Conservation (phyloP, 2,329 filamentous ascomycete genomes). For the Penicillium sp. region DNA sequence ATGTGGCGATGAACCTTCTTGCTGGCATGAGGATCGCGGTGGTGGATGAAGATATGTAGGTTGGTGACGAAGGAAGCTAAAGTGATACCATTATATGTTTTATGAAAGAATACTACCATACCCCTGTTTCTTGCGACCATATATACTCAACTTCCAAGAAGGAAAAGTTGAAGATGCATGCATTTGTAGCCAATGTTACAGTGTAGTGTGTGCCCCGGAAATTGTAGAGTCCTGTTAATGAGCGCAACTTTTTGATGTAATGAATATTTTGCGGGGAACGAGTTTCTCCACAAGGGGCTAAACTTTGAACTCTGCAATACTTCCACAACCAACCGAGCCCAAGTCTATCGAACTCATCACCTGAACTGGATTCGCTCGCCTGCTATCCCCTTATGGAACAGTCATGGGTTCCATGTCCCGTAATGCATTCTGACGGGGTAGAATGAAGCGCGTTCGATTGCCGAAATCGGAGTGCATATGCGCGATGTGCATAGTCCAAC, state of each 20-base stretch:
- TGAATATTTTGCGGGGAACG: too few relatives aligned
- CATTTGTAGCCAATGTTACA: too few relatives aligned
- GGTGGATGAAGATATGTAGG: conserved; percentile 3
- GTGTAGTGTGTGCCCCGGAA: too few relatives aligned
- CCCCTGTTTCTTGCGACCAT: neutral
- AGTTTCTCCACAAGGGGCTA: too few relatives aligned
- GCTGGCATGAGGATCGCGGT: conserved; percentile 64
- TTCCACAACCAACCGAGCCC: too few relatives aligned
- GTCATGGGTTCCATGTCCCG: neutral
- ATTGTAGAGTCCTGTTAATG: too few relatives aligned
- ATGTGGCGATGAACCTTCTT: conserved; percentile 80
- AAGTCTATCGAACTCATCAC: too few relatives aligned
- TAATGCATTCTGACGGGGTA: neutral
- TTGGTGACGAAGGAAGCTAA: neutral
- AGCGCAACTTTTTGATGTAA: too few relatives aligned
- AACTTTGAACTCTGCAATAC: too few relatives aligned
- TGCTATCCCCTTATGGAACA: neutral
- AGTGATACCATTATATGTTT: neutral
- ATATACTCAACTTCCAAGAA: neutral
- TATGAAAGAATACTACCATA: neutral
- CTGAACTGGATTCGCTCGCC: neutral
- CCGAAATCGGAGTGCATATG: neutral
- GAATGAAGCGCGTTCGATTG: neutral
- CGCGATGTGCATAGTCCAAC: neutral
- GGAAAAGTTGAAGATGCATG: too few relatives aligned